phyloP scores from a whole-genome alignment of 768 basidiomycete species.

The Auricularia auricula-judae region DNA sequence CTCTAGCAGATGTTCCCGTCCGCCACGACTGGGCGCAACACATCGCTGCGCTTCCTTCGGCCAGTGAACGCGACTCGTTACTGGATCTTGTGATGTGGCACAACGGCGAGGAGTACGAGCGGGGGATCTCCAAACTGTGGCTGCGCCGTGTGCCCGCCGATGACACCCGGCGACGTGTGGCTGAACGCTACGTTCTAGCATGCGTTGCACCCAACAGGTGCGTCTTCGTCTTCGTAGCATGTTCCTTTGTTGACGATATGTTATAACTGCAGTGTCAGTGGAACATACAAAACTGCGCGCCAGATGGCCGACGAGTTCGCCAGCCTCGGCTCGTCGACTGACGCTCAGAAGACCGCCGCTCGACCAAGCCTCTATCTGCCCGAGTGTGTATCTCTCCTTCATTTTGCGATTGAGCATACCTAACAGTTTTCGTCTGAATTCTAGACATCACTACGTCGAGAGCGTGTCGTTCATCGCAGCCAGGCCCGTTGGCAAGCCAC shows the following conservation, averaged over 20 bases:
- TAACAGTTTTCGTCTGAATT: not conserved
- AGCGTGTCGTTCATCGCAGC: constrained; percentile 53
- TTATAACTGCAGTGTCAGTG: constrained; percentile 48
- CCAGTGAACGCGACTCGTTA: constrained; percentile 15
- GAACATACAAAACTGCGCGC: constrained; percentile 52
- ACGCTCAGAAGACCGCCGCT: constrained; percentile 8
- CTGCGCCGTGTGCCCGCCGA: constrained; percentile 31
- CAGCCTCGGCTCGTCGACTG: constrained; percentile 25
- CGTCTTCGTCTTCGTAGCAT: constrained; percentile 3
- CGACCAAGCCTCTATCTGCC: constrained; percentile 44
- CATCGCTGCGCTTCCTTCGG: constrained; percentile 1
- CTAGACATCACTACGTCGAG: constrained; percentile 66
- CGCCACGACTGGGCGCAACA: constrained; percentile 62
- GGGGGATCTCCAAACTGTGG: constrained; percentile 62
- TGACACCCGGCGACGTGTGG: constrained; percentile 33
- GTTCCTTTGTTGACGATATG: constrained; percentile 5
- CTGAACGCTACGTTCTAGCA: constrained; percentile 55
- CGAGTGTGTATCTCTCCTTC: constrained; percentile 29
- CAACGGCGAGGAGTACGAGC: constrained; percentile 58
- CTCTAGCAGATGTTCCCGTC: constrained; percentile 15
- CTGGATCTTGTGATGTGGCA: constrained; percentile 46
- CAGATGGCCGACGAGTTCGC: constrained; percentile 66
- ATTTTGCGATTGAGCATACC: not conserved
- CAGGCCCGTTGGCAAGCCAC: constrained; percentile 18
- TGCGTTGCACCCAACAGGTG: constrained; percentile 67